phyloP scores from a whole-genome alignment of 768 basidiomycete species.

The Fomitopsis serialis region DNA sequence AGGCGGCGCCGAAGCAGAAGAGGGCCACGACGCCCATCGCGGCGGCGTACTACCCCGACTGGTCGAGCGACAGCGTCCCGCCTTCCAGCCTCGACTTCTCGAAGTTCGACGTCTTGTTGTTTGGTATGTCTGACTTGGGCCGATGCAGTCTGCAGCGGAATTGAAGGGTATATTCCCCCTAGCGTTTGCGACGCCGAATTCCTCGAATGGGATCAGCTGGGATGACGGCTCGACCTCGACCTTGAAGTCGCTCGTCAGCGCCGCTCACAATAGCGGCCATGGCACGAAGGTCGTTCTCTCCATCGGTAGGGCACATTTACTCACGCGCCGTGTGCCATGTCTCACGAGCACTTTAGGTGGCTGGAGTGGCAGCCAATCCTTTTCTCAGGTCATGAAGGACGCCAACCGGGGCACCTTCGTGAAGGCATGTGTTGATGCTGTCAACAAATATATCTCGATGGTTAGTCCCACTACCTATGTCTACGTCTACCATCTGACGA shows the following conservation, averaged over 20 bases:
- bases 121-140: conserved; percentile 35
- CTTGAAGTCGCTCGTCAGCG: conserved; percentile 50
- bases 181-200: conserved; percentile 71
- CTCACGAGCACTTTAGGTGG: conserved; percentile 35
- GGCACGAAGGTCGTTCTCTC: conserved; percentile 65
- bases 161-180: background rate
- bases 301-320: conserved; percentile 39
- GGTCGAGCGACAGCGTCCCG: conserved; percentile 40
- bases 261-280: conserved; percentile 48
- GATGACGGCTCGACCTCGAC: conserved; percentile 44
- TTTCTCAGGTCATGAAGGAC: conserved; percentile 48
- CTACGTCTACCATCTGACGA: background rate
- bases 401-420: conserved; percentile 52
- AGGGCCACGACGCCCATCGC: conserved; percentile 28
- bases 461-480: conserved; percentile 23
- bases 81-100: conserved; percentile 59
- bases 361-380: conserved; percentile 65
- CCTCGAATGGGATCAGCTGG: conserved; percentile 46
- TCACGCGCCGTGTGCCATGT: conserved; percentile 15
- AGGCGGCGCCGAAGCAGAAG: background rate
- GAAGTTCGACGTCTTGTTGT: conserved; percentile 64
- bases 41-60: conserved; percentile 47
- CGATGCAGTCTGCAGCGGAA: background rate
- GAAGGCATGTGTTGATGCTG: conserved; percentile 46
- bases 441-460: conserved; percentile 60